Conservation (phyloP, 2,329 filamentous ascomycete genomes). For the Gnomoniopsis smithogilvyi region DNA sequence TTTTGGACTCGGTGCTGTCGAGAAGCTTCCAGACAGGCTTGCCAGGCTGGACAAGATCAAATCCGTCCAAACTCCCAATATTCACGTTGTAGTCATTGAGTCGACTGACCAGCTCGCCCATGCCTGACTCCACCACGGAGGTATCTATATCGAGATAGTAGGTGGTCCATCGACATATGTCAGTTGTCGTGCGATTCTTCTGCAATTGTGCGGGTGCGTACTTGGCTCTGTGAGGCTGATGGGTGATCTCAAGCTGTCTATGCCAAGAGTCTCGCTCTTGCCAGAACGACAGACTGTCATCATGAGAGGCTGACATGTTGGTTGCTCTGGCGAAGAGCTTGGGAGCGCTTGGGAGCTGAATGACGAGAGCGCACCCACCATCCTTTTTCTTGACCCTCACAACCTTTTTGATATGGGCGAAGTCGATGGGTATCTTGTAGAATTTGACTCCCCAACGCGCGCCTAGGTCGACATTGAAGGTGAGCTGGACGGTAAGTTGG, state of each 20-base stretch:
- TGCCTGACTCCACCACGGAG: conserved; percentile 22
- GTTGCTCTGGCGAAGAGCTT: conserved; percentile 40
- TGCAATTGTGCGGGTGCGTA: conserved; percentile 37
- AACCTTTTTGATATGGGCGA: conserved; percentile 44
- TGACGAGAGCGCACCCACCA: conserved; percentile 36
- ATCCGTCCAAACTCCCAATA: conserved; percentile 18
- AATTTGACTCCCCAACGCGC: not conserved
- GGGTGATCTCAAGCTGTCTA: conserved; percentile 44
- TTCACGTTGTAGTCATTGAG: conserved; percentile 72
- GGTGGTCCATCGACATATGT: conserved; percentile 57
- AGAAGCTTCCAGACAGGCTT: conserved; percentile 11
- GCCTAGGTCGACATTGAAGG: conserved; percentile 5
- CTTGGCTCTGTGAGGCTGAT: conserved; percentile 29
- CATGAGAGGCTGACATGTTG: conserved; percentile 31
- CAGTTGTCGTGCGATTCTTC: conserved; percentile 37
- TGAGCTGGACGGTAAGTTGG: conserved; percentile 6
- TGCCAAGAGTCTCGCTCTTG: conserved; percentile 42
- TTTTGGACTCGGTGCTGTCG: not conserved
- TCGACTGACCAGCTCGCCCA: conserved; percentile 45
- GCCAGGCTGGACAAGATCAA: conserved; percentile 10
- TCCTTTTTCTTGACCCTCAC: conserved; percentile 33
- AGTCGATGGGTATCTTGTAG: conserved; percentile 42
- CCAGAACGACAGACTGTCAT: conserved; percentile 34
- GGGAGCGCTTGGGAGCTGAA: conserved; percentile 48
- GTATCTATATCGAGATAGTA: conserved; percentile 43